Evolutionary conservation across 371 early-diverging fungal species (phyloP).

Genomic region (Mucor mucedo): DNA sequence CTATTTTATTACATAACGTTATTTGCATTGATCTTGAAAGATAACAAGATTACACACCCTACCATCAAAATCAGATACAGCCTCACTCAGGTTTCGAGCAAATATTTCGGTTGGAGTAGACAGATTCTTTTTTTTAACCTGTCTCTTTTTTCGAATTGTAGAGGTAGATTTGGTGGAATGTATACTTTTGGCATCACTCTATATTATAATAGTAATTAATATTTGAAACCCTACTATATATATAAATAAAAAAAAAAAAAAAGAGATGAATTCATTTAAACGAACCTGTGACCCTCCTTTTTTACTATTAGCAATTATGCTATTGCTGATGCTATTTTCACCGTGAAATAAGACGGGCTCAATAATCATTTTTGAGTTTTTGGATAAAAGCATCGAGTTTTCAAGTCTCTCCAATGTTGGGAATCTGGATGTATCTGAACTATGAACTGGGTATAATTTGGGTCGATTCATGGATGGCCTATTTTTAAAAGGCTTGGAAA

Average conservation of each 20-base stretch:
- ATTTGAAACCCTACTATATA: conserved; percentile 5
- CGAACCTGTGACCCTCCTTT: conserved; percentile 20
- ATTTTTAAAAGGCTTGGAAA: not conserved
- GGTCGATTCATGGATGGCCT: conserved; percentile 21
- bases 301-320: conserved; percentile 8
- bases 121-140: conserved; percentile 13
- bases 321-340: not conserved
- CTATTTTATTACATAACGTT: conserved; percentile 16
- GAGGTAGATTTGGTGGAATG: conserved; percentile 16
- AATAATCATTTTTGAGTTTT: conserved; percentile 16
- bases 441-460: conserved; percentile 39
- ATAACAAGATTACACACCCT: conserved; percentile 3
- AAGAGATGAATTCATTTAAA: conserved; percentile 1
- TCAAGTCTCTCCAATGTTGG: conserved; percentile 37
- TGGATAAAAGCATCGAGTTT: conserved; percentile 12
- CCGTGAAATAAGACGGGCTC: conserved; percentile 16
- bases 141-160: conserved; percentile 21
- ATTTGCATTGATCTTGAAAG: not conserved
- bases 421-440: conserved; percentile 42
- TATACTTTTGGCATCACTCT: conserved; percentile 22
- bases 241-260: not conserved
- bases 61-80: conserved; percentile 57
- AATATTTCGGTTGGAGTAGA: conserved; percentile 48
- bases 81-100: conserved; percentile 51
- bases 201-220: conserved; percentile 1